These are phyloP conservation scores for Dichomitus squalens DNA, from an alignment of 1,284 basidiomycete species.

Conservation along the genomic window DNA sequence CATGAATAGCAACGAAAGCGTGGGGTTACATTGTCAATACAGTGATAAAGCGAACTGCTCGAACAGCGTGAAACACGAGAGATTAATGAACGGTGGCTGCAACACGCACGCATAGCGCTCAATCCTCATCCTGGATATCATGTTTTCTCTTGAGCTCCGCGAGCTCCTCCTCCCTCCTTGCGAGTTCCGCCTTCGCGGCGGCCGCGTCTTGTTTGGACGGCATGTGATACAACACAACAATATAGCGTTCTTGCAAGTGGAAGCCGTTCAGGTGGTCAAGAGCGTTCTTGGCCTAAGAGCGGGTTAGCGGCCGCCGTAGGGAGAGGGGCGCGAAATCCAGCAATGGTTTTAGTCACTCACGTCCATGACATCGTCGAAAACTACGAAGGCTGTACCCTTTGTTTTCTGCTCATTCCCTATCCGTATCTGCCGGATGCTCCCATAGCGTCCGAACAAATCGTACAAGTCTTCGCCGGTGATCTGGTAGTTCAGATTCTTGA, in stretches of 20 bases:
- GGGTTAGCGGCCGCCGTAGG: constrained; percentile 4
- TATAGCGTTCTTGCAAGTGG: constrained; percentile 97
- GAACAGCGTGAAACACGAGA: not conserved
- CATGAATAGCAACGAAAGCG: constrained; percentile 4
- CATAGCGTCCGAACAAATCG: constrained; percentile 97
- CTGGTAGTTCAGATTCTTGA: constrained; percentile 93
- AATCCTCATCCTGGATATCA: constrained; percentile 72
- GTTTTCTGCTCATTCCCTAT: constrained; percentile 92
- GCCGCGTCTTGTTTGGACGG: constrained; percentile 93
- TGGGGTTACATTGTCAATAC: constrained; percentile 17
- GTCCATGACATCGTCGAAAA: constrained; percentile 89
- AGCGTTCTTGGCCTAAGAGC: constrained; percentile 85
- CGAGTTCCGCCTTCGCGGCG: constrained; percentile 90
- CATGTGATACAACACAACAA: constrained; percentile 97
- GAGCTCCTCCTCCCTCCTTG: constrained; percentile 90
- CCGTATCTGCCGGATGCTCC: constrained; percentile 93
- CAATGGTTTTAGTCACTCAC: constrained; percentile 46
- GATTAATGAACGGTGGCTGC: not conserved
- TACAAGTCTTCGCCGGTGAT: constrained; percentile 95
- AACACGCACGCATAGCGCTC: constrained; percentile 26
- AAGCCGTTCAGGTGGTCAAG: constrained; percentile 97
- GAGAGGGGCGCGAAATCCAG: constrained; percentile 17
- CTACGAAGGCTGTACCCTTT: constrained; percentile 95
- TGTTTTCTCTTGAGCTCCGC: constrained; percentile 86
- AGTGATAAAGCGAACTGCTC: constrained; percentile 1